Percentiles rank a stretch among this genome's conserved stretches.
Conservation (phyloP, 2,329 filamentous ascomycete genomes). For the Aspergillus luchuensis region DNA sequence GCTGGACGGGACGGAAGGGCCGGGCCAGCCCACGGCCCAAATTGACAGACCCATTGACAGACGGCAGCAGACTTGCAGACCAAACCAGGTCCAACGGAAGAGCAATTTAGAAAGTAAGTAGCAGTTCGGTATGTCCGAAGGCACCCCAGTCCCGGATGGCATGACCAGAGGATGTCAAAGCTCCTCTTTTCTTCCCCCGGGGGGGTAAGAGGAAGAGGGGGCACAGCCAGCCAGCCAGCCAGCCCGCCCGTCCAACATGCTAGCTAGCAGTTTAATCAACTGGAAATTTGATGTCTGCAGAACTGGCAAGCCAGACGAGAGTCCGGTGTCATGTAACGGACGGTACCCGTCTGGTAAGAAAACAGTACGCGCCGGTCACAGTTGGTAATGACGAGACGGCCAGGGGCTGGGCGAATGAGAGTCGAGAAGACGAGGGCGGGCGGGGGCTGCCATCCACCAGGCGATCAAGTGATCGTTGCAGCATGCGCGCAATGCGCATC, state of each 20-base stretch:
- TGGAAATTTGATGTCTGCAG: conserved; percentile 10
- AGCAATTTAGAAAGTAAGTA: conserved; percentile 13
- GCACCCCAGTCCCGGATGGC: conserved; percentile 6
- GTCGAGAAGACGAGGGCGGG: conserved; percentile 11
- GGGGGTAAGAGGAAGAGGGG: too few species aligned
- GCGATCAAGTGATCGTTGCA: conserved; percentile 63
- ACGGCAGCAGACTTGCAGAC: neutral
- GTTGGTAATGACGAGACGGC: conserved; percentile 21
- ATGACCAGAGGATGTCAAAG: conserved; percentile 11
- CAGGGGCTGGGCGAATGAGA: conserved; percentile 19
- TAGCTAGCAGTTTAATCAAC: conserved; percentile 4
- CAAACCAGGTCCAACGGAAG: neutral
- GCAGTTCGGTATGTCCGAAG: conserved; percentile 17
- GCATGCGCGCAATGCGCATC: conserved; percentile 55
- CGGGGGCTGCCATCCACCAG: conserved; percentile 32
- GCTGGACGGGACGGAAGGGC: conserved; percentile 40
- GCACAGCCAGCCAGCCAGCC: neutral
- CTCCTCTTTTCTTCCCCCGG: neutral
- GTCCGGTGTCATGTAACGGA: conserved; percentile 26
- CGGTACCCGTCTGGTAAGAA: conserved; percentile 33
- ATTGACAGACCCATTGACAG: neutral
- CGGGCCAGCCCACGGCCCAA: conserved; percentile 29
- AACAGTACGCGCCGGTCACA: conserved; percentile 31
- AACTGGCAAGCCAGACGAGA: conserved; percentile 7
- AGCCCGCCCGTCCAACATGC: neutral